Conservation (phyloP, 2,329 filamentous ascomycete genomes). For the Alternaria atra region DNA sequence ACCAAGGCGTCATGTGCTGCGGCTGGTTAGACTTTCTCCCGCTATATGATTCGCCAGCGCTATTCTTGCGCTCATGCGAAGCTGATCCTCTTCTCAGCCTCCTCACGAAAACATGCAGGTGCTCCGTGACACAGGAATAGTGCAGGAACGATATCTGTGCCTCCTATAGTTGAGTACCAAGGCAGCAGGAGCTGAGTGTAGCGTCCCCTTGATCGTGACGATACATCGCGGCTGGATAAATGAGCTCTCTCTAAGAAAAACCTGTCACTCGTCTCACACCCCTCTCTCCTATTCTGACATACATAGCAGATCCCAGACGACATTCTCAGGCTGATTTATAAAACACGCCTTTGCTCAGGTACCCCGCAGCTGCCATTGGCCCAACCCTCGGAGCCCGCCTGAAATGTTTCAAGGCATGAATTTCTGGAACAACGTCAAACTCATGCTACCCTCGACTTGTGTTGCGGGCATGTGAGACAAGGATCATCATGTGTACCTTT, state of each 20-base stretch:
- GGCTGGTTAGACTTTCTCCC: conserved; percentile 6
- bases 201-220: neutral
- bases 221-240: neutral
- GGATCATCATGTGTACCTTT: neutral
- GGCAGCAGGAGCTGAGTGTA: neutral
- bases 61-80: conserved; percentile 11
- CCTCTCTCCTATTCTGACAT: neutral
- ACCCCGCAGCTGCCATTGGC: conserved; percentile 7
- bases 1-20: neutral
- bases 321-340: neutral
- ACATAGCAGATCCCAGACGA: neutral
- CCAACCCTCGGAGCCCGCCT: neutral
- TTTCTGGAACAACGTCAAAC: conserved; percentile 1
- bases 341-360: conserved; percentile 8
- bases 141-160: conserved; percentile 1
- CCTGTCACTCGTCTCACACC: conserved; percentile 3
- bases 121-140: neutral
- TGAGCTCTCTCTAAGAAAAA: neutral
- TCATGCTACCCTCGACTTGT: conserved; percentile 4
- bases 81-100: conserved; percentile 5
- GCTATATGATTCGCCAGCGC: conserved; percentile 8
- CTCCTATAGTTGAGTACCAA: neutral
- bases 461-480: neutral
- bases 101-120: neutral
- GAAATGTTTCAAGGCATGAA: conserved; percentile 7